These are phyloP conservation scores for Chrysoporthe cubensis DNA, from an alignment of 2,329 filamentous ascomycete species.

Conservation along the genomic window DNA sequence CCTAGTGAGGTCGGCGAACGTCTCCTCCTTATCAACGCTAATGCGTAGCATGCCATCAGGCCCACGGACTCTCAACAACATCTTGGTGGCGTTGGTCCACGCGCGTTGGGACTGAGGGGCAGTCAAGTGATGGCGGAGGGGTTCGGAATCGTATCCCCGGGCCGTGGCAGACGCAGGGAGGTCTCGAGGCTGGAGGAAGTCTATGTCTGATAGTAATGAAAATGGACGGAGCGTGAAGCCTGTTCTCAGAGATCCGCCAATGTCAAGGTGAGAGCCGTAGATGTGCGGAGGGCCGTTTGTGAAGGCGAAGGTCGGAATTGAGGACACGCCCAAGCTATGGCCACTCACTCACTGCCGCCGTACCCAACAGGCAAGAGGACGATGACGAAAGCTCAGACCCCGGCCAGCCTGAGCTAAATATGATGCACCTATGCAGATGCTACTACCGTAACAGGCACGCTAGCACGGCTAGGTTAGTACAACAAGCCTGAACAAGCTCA, in stretches of 20 bases:
- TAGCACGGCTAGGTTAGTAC: too few relatives aligned
- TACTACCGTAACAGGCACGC: too few relatives aligned
- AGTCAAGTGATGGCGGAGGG: slow-evolving; percentile 2
- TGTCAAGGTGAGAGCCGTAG: not conserved
- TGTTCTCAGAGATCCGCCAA: not conserved
- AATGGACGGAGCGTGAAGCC: not conserved
- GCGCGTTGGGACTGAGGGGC: not conserved
- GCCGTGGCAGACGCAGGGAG: not conserved
- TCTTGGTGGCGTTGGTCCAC: slow-evolving; percentile 45
- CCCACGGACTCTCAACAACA: slow-evolving; percentile 86
- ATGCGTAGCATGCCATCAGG: slow-evolving; percentile 92
- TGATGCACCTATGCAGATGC: not conserved
- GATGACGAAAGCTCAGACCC: slow-evolving; percentile 12
- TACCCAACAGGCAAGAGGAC: not conserved
- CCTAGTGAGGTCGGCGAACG: slow-evolving; percentile 67
- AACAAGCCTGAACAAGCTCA: not conserved
- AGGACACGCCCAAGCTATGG: slow-evolving; percentile 5
- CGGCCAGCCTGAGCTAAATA: not conserved
- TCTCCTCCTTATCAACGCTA: slow-evolving; percentile 72
- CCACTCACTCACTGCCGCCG: not conserved
- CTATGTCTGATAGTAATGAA: not conserved
- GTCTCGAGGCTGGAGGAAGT: not conserved
- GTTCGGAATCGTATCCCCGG: not conserved
- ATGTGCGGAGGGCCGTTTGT: not conserved
- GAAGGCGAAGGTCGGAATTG: not conserved